Evolutionary conservation across 2,329 filamentous ascomycete genomes (phyloP).

Genomic region (Stromatinia cepivora): DNA sequence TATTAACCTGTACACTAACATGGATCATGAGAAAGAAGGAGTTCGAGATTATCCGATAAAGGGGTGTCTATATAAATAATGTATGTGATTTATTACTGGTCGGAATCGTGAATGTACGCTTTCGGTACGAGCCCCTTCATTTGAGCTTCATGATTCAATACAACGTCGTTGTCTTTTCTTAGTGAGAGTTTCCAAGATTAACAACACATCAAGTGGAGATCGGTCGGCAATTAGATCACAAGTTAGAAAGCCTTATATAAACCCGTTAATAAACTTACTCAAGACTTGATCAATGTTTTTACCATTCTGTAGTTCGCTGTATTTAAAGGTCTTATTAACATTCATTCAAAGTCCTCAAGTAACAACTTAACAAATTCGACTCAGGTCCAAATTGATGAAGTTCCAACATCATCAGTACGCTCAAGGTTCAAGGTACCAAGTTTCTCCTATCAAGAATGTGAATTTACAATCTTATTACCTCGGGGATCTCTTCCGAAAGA

Average conservation of each 20-base stretch:
- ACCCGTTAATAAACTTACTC: too few relatives aligned
- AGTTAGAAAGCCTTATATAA: neutral
- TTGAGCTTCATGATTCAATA: slow-evolving; percentile 3
- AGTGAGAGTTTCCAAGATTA: neutral
- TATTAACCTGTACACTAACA: neutral
- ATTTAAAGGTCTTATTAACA: neutral
- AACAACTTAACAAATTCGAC: neutral
- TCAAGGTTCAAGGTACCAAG: slow-evolving; percentile 7
- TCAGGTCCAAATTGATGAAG: neutral
- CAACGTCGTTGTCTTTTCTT: neutral
- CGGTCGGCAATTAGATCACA: slow-evolving; percentile 1
- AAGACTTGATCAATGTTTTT: too few relatives aligned
- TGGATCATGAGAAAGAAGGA: neutral
- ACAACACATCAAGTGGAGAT: slow-evolving; percentile 17
- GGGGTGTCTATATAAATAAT: neutral
- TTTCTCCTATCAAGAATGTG: neutral
- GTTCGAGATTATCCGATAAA: neutral
- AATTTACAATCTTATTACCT: neutral
- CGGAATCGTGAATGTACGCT: neutral
- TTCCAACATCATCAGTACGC: neutral
- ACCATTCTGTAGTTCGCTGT: too few relatives aligned
- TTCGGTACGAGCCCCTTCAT: slow-evolving; percentile 12
- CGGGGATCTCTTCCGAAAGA: slow-evolving; percentile 16
- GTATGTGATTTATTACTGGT: neutral
- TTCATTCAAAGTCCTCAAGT: neutral